A percentile compares a stretch with the other conserved stretches of the same genome.
These are phyloP conservation scores for Lasiosphaeria ovina DNA, from an alignment of 495 filamentous ascomycete species.

Conservation along the genomic window DNA sequence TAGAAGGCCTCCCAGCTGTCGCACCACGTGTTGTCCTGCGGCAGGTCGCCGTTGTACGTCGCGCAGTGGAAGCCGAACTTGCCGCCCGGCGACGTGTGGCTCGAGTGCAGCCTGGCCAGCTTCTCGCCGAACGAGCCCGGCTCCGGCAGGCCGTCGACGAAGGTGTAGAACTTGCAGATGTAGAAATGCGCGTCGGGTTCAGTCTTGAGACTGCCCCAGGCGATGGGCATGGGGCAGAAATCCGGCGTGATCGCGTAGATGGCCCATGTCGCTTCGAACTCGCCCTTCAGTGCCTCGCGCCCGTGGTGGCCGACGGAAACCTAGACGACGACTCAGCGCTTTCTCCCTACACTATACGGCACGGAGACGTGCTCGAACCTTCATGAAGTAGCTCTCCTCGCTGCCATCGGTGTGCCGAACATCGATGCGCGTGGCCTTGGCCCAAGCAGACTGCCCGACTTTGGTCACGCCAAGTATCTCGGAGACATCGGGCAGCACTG, in stretches of 20 bases:
- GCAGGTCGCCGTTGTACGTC: constrained; percentile 50
- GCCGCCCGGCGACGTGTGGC: constrained; percentile 43
- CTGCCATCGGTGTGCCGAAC: constrained; percentile 20
- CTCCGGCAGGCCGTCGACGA: constrained; percentile 38
- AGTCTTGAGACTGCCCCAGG: constrained; percentile 24
- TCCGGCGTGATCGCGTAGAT: constrained; percentile 29
- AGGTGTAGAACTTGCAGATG: constrained; percentile 30
- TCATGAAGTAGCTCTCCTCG: constrained; percentile 33
- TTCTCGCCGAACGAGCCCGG: constrained; percentile 38
- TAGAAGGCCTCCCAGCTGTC: constrained; percentile 51
- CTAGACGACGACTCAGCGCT: background rate
- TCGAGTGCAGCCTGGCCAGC: constrained; percentile 46
- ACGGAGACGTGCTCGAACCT: constrained; percentile 11
- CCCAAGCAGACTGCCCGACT: constrained; percentile 26
- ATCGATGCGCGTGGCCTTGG: constrained; percentile 21
- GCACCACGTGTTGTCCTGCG: constrained; percentile 46
- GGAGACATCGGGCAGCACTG: constrained; percentile 25
- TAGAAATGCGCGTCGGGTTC: constrained; percentile 28
- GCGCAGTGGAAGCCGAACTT: constrained; percentile 54
- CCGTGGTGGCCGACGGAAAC: constrained; percentile 25
- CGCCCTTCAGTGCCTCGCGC: constrained; percentile 27
- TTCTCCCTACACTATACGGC: no score
- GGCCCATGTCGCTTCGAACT: constrained; percentile 28
- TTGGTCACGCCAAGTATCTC: constrained; percentile 18
- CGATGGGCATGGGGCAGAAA: constrained; percentile 30